Conservation (phyloP, 352 stramenopile species). For the Pythium pyrilobum region DNA sequence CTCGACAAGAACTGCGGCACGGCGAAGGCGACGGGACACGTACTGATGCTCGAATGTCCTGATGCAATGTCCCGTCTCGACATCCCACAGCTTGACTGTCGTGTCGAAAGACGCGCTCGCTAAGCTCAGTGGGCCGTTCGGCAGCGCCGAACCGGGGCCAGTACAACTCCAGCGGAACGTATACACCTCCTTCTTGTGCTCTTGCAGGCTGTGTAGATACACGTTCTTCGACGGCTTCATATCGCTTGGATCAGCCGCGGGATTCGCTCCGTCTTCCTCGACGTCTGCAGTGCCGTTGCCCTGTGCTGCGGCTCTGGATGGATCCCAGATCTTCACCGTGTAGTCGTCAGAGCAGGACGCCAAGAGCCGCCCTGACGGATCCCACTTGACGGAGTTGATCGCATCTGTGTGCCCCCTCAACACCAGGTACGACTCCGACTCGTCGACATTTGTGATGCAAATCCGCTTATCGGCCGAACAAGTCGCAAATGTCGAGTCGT, state of each 20-base stretch:
- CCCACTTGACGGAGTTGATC: slow-evolving; percentile 98
- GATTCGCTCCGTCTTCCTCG: slow-evolving; percentile 13
- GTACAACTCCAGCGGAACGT: slow-evolving; percentile 91
- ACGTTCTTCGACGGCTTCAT: slow-evolving; percentile 19
- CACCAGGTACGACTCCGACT: slow-evolving; percentile 66
- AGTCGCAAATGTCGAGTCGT: slow-evolving; percentile 92
- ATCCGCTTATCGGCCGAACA: slow-evolving; percentile 93
- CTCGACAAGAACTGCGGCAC: not conserved
- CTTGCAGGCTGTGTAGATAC: slow-evolving; percentile 81
- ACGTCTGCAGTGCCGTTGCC: slow-evolving; percentile 9
- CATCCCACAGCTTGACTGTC: slow-evolving; percentile 94
- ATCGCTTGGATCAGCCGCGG: slow-evolving; percentile 11
- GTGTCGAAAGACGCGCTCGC: slow-evolving; percentile 95
- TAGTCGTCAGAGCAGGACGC: slow-evolving; percentile 98
- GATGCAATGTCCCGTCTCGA: slow-evolving; percentile 87
- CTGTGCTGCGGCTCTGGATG: slow-evolving; percentile 19
- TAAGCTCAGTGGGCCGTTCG: slow-evolving; percentile 71
- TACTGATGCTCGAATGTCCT: slow-evolving; percentile 92
- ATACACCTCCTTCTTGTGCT: slow-evolving; percentile 93
- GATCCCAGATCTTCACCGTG: slow-evolving; percentile 97
- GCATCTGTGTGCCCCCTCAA: slow-evolving; percentile 94
- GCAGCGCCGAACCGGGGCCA: slow-evolving; percentile 56
- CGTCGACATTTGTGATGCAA: slow-evolving; percentile 87
- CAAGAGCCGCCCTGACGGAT: slow-evolving; percentile 90
- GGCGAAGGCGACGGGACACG: slow-evolving; percentile 20